Conservation (phyloP, 805 yeast genomes). For the Sugiyamaella marilandica region DNA sequence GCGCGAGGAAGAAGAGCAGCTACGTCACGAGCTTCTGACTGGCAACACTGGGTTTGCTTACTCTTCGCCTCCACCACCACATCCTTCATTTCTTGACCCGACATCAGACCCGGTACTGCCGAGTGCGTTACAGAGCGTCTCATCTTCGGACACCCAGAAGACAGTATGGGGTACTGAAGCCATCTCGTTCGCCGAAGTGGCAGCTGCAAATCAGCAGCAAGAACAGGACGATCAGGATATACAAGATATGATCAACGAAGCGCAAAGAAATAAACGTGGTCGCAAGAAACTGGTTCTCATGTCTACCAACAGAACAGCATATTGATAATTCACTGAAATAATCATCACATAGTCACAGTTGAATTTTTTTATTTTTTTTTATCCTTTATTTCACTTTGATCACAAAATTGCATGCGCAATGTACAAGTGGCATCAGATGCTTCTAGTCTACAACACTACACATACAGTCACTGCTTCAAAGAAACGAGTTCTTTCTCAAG, state of each 20-base stretch:
- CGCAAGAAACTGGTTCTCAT: slow-evolving; percentile 29
- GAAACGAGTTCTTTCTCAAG: slow-evolving; percentile 22
- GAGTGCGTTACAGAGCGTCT: neutral
- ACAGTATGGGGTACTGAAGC: slow-evolving; percentile 22
- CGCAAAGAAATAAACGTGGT: slow-evolving; percentile 20
- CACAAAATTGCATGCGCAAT: too few relatives aligned
- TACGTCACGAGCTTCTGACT: slow-evolving; percentile 29
- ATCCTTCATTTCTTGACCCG: slow-evolving; percentile 5
- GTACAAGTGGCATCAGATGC: neutral
- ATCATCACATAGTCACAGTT: neutral
- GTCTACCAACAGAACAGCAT: slow-evolving; percentile 15
- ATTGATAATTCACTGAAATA: neutral
- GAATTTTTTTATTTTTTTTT: neutral
- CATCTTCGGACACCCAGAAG: neutral
- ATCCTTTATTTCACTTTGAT: neutral
- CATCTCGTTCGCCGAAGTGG: slow-evolving; percentile 18
- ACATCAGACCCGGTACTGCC: slow-evolving; percentile 11
- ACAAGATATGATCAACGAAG: slow-evolving; percentile 16
- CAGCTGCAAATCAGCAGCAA: slow-evolving; percentile 19
- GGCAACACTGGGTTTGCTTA: slow-evolving; percentile 6
- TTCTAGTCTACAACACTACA: neutral
- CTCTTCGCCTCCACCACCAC: slow-evolving; percentile 6
- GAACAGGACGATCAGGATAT: slow-evolving; percentile 19
- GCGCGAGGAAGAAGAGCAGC: slow-evolving; percentile 34
- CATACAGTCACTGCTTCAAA: neutral